phyloP scores from a whole-genome alignment of 305 asterid genomes.

The Fraxinus sp. region DNA sequence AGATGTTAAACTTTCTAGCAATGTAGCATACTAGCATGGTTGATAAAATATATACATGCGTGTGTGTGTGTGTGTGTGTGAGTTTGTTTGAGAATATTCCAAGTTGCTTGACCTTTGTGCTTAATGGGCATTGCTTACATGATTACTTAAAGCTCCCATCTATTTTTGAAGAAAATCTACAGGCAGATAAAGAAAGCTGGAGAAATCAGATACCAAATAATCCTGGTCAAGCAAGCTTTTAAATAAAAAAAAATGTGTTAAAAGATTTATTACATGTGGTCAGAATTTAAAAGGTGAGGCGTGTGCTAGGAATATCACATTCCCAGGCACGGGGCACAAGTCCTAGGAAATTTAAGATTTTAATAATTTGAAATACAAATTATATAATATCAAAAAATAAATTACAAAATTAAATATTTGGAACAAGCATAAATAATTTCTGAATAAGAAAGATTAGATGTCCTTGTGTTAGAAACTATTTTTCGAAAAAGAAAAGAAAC shows the following conservation, averaged over 20 bases:
- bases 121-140: not conserved
- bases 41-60: too few relatives aligned
- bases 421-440: not conserved
- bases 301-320: not conserved
- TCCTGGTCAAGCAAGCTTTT: not conserved
- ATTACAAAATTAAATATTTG: not conserved
- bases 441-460: not conserved
- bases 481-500: not conserved
- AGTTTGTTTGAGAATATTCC: not conserved
- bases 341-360: not conserved
- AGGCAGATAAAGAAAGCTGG: not conserved
- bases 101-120: constrained; percentile 15
- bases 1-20: not conserved
- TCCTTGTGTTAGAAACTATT: not conserved
- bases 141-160: not conserved
- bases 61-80: not conserved
- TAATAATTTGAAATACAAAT: not conserved
- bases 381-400: not conserved
- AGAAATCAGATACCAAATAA: not conserved
- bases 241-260: not conserved
- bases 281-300: not conserved
- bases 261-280: not conserved
- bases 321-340: not conserved
- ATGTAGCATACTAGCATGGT: not conserved
- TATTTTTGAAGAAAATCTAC: not conserved